phyloP scores from a whole-genome alignment of 2,329 filamentous ascomycete genomes.

The Moelleriella libera region DNA sequence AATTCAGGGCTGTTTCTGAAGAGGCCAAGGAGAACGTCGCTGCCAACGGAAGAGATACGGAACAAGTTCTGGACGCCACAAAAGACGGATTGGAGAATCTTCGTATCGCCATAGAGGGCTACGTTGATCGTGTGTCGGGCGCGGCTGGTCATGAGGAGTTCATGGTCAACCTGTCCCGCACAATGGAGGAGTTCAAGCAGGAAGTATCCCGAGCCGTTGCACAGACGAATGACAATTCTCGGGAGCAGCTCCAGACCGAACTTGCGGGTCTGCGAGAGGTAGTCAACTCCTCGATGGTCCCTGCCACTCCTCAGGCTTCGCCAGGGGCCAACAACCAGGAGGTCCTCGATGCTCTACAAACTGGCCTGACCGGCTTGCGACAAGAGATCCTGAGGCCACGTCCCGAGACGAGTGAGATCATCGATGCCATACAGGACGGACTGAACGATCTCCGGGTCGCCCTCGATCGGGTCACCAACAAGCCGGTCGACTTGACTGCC shows the following conservation, averaged over 20 bases:
- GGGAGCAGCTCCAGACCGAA: slow-evolving; percentile 62
- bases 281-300: slow-evolving; percentile 55
- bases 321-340: slow-evolving; percentile 37
- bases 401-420: slow-evolving; percentile 68
- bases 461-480: slow-evolving; percentile 65
- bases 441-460: slow-evolving; percentile 62
- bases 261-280: slow-evolving; percentile 71
- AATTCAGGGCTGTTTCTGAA: slow-evolving; percentile 45
- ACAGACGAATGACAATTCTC: slow-evolving; percentile 29
- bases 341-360: slow-evolving; percentile 54
- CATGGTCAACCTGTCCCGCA: slow-evolving; percentile 50
- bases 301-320: slow-evolving; percentile 32
- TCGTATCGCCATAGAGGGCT: slow-evolving; percentile 64
- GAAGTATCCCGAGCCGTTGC: slow-evolving; percentile 51
- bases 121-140: slow-evolving; percentile 60
- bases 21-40: slow-evolving; percentile 66
- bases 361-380: slow-evolving; percentile 61
- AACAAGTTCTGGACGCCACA: slow-evolving; percentile 77
- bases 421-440: slow-evolving; percentile 82
- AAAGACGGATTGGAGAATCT: slow-evolving; percentile 78
- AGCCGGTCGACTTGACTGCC: slow-evolving; percentile 67
- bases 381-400: slow-evolving; percentile 56
- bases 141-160: slow-evolving; percentile 64
- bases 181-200: slow-evolving; percentile 51
- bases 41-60: slow-evolving; percentile 66